These are phyloP conservation scores for Globisporangium nunn DNA, from an alignment of 352 stramenopile species.

Conservation along the genomic window DNA sequence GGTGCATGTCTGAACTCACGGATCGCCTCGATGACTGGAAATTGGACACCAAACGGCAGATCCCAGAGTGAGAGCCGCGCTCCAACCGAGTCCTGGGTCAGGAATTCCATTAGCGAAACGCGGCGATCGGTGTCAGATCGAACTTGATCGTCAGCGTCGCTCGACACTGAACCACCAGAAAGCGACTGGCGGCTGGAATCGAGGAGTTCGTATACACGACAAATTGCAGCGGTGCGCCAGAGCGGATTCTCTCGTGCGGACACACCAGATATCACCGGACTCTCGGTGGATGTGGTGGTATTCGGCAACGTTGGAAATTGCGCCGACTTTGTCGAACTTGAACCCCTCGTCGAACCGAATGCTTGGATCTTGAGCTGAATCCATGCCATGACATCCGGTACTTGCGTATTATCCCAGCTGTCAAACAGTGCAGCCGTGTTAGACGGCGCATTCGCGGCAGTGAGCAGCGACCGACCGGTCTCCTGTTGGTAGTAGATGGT, in stretches of 20 bases:
- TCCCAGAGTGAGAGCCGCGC: constrained; percentile 36
- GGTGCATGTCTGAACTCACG: constrained; percentile 50
- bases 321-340: not conserved
- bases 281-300: not conserved
- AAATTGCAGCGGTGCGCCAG: constrained; percentile 27
- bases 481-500: constrained; percentile 48
- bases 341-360: not conserved
- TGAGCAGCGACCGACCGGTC: constrained; percentile 12
- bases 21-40: constrained; percentile 53
- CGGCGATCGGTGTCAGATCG: not conserved
- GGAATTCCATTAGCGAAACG: constrained; percentile 39
- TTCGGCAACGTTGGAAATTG: constrained; percentile 23
- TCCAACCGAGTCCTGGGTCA: constrained; percentile 36
- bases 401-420: constrained; percentile 17
- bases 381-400: constrained; percentile 51
- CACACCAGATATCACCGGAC: not conserved
- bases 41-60: constrained; percentile 48
- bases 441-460: not conserved
- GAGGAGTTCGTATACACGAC: constrained; percentile 35
- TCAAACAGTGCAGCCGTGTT: not conserved
- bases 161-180: not conserved
- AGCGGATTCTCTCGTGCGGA: constrained; percentile 9
- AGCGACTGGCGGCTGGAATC: not conserved
- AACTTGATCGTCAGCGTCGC: not conserved
- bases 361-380: constrained; percentile 20